phyloP scores from a whole-genome alignment of 768 basidiomycete genomes.

The Amanita subjunquillea region DNA sequence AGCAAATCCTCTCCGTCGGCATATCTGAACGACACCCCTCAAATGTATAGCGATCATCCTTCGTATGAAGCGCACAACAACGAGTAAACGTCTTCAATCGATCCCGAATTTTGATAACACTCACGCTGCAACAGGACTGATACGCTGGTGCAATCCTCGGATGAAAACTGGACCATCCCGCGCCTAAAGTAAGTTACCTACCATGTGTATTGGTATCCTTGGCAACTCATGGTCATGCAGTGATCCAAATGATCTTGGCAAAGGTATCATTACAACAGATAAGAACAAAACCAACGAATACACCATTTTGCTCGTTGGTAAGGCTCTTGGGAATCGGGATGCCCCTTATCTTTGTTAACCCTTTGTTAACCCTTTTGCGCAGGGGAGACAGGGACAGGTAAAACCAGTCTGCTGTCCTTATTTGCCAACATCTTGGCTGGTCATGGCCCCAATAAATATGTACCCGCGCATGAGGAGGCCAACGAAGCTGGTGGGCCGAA shows the following conservation, averaged over 20 bases:
- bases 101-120: too few species aligned
- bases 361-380: not conserved
- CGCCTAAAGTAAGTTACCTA: not conserved
- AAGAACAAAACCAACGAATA: not conserved
- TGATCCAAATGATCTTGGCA: not conserved
- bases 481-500: constrained; percentile 9
- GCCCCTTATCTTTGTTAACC: too few species aligned
- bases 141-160: too few species aligned
- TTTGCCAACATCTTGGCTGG: constrained; percentile 10
- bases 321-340: not conserved
- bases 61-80: too few species aligned
- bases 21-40: too few species aligned
- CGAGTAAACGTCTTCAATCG: too few species aligned
- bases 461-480: not conserved
- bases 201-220: not conserved
- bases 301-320: constrained; percentile 3
- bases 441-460: constrained; percentile 1
- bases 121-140: too few species aligned
- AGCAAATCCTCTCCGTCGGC: too few species aligned
- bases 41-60: too few species aligned
- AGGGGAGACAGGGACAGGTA: constrained; percentile 13
- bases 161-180: not conserved
- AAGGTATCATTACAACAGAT: not conserved
- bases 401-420: constrained; percentile 9
- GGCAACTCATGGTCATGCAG: not conserved